Conservation (phyloP, 805 yeast species). For the Nadsonia fulvescens region DNA sequence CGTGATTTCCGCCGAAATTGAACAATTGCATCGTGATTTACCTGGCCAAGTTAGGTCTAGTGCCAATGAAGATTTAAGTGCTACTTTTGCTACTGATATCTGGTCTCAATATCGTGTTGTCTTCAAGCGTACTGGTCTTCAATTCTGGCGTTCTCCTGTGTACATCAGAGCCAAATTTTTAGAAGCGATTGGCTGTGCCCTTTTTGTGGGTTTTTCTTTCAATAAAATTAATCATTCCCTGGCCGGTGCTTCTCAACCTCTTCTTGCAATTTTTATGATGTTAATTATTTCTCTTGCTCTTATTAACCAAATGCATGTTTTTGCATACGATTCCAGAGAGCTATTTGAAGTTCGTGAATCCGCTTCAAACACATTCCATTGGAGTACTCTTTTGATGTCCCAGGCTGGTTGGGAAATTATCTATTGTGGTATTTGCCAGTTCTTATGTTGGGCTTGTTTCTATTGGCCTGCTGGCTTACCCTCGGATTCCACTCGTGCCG, state of each 20-base stretch:
- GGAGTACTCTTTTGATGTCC: conserved; percentile 40
- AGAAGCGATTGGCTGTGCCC: conserved; percentile 30
- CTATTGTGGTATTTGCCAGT: conserved; percentile 30
- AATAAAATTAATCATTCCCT: conserved; percentile 34
- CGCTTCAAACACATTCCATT: conserved; percentile 54
- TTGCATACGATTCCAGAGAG: conserved; percentile 39
- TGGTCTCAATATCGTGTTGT: conserved; percentile 26
- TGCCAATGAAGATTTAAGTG: conserved; percentile 10
- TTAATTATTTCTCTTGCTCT: conserved; percentile 39
- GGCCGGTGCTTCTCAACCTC: conserved; percentile 39
- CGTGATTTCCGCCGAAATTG: conserved; percentile 19
- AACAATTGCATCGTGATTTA: conserved; percentile 17
- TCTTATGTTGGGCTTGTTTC: conserved; percentile 34
- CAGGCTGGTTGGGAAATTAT: conserved; percentile 44
- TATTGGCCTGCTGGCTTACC: conserved; percentile 31
- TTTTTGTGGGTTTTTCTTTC: conserved; percentile 59
- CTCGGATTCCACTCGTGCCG: conserved; percentile 30
- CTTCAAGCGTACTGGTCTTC: conserved; percentile 23
- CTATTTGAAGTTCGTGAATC: conserved; percentile 54
- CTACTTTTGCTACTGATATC: conserved; percentile 30
- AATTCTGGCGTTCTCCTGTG: conserved; percentile 41
- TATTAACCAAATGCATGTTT: conserved; percentile 44
- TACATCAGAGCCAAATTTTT: conserved; percentile 45
- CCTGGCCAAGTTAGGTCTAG: conserved; percentile 14
- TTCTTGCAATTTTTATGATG: conserved; percentile 43